Evolutionary conservation across 495 filamentous ascomycete species (phyloP).

Genomic region (Pseudoneurospora amorphoporcata): DNA sequence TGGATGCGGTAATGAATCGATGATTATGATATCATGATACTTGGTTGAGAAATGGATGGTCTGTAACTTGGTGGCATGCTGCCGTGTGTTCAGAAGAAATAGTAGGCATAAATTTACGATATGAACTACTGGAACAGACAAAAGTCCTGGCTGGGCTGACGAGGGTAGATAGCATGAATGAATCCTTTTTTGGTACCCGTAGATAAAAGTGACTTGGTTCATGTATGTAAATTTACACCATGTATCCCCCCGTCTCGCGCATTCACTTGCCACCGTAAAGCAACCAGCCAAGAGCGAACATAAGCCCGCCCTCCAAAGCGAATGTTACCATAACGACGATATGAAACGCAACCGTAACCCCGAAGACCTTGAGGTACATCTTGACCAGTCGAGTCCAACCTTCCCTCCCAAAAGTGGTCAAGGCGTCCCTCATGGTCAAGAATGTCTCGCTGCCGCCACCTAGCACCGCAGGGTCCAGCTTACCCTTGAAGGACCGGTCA

Average conservation of each 20-base stretch:
- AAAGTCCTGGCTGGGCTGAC: neutral
- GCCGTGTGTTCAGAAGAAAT: neutral
- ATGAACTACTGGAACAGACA: neutral
- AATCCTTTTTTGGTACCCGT: neutral
- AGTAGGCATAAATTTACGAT: neutral
- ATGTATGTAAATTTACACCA: neutral
- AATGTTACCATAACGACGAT: slow-evolving; percentile 35
- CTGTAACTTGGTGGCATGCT: neutral
- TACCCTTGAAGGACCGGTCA: slow-evolving; percentile 39
- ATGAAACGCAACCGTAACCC: slow-evolving; percentile 34
- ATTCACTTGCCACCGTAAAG: neutral
- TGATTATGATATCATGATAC: neutral
- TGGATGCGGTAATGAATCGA: neutral
- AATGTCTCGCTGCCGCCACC: slow-evolving; percentile 50
- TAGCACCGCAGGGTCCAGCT: slow-evolving; percentile 46
- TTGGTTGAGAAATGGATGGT: neutral
- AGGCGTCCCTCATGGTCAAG: slow-evolving; percentile 58
- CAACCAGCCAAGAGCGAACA: neutral
- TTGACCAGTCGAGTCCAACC: slow-evolving; percentile 56
- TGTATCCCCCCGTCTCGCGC: neutral
- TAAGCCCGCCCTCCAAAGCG: slow-evolving; percentile 6
- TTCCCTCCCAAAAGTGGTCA: slow-evolving; percentile 56
- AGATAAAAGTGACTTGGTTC: neutral
- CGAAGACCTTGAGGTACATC: slow-evolving; percentile 54
- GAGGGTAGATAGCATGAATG: neutral